Conservation (phyloP, 148 eudicot genomes). For the Amaranthus palmeri region DNA sequence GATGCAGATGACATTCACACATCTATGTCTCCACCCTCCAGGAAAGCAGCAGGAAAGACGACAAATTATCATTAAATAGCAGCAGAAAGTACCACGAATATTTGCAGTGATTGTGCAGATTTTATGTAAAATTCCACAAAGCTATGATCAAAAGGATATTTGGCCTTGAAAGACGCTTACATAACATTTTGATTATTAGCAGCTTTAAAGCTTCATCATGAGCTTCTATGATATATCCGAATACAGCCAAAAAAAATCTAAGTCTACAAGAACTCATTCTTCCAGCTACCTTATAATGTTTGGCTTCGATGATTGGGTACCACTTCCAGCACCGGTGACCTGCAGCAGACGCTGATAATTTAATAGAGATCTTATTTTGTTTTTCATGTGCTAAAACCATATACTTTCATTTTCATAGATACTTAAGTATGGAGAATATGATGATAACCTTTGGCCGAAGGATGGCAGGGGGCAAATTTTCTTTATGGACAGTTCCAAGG, state of each 20-base stretch:
- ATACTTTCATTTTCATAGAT: not conserved
- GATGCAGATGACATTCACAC: no score
- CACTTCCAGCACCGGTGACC: conserved; percentile 36
- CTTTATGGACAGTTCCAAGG: conserved; percentile 41
- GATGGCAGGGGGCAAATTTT: conserved; percentile 30
- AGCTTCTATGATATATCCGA: not conserved
- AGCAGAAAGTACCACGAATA: not conserved
- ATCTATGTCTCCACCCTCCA: no score
- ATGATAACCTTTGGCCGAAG: conserved; percentile 48
- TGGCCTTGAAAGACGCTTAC: not conserved
- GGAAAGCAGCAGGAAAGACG: no score
- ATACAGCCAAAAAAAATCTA: not conserved
- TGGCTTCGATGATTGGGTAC: conserved; percentile 33
- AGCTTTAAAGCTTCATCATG: not conserved
- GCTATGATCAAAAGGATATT: not conserved
- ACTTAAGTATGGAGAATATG: not conserved
- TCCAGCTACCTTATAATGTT: conserved; percentile 43
- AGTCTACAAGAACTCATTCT: conserved; percentile 11
- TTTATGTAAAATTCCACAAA: not conserved
- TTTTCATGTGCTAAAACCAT: conserved; percentile 5
- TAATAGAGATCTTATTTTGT: conserved; percentile 5
- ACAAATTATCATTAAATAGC: not conserved
- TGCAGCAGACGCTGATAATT: conserved; percentile 30
- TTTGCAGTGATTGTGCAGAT: not conserved
- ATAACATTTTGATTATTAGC: not conserved